Conservation (phyloP, 768 basidiomycete genomes). For the Hericium alpestre region DNA sequence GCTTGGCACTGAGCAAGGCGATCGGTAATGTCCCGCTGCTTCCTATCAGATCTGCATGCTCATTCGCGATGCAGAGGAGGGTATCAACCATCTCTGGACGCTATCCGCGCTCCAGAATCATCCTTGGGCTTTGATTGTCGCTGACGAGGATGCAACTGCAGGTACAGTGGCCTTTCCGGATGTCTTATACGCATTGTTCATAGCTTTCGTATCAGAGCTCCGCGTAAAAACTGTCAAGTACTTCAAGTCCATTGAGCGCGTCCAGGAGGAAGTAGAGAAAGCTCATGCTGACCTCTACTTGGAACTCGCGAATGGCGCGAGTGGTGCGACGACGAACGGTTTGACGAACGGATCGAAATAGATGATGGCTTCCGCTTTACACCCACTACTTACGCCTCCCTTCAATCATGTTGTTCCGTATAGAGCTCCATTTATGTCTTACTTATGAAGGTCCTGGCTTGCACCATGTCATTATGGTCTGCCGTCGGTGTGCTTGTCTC, state of each 20-base stretch:
- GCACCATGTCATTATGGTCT: too few species aligned
- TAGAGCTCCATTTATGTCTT: too few species aligned
- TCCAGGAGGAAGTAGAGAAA: conserved; percentile 76
- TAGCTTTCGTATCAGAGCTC: conserved; percentile 42
- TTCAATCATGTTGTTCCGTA: too few species aligned
- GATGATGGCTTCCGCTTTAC: too few species aligned
- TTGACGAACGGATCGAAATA: too few species aligned
- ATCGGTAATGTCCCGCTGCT: conserved; percentile 25
- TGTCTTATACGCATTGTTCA: not conserved
- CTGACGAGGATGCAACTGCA: conserved; percentile 76
- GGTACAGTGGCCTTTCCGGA: not conserved
- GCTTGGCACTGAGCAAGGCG: conserved; percentile 75
- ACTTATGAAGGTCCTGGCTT: too few species aligned
- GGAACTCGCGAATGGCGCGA: too few species aligned
- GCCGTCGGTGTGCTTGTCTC: too few species aligned
- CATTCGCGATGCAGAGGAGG: conserved; percentile 42
- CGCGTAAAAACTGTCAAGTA: conserved; percentile 87
- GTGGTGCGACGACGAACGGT: too few species aligned
- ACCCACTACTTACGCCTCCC: too few species aligned
- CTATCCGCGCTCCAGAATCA: conserved; percentile 81
- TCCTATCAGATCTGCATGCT: too few species aligned
- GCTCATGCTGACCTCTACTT: conserved; percentile 41
- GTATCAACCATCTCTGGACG: conserved; percentile 88
- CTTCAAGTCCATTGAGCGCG: conserved; percentile 83
- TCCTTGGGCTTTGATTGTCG: conserved; percentile 83